A percentile compares a stretch with the other conserved stretches of the same genome.
Evolutionary conservation across 2,329 filamentous ascomycete genomes (phyloP).

Genomic region (Colletotrichum musae): DNA sequence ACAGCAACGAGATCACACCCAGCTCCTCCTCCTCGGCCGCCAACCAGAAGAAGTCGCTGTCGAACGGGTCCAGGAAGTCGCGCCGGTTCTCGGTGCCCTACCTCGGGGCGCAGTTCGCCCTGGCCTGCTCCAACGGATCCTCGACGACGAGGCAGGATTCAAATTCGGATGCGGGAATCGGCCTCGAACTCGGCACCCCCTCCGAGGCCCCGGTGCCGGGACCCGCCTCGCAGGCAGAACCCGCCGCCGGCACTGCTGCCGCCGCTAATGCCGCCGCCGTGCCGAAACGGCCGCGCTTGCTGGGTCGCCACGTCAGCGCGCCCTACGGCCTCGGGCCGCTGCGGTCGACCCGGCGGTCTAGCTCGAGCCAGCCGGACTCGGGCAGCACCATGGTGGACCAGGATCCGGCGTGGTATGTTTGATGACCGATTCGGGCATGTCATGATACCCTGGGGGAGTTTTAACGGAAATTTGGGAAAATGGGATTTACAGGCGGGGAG

Average conservation of each 20-base stretch:
- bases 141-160: neutral
- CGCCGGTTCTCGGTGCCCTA: conserved; percentile 5
- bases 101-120: neutral
- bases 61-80: neutral
- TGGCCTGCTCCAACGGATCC: neutral
- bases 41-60: neutral
- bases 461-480: neutral
- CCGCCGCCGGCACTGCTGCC: too few species aligned
- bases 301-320: conserved; percentile 9
- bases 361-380: neutral
- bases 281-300: conserved; percentile 3
- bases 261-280: too few species aligned
- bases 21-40: neutral
- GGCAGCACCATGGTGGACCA: conserved; percentile 12
- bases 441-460: conserved; percentile 31
- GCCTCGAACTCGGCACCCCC: neutral
- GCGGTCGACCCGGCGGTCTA: neutral
- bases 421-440: conserved; percentile 7
- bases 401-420: conserved; percentile 26
- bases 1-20: conserved; percentile 6
- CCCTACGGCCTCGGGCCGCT: neutral
- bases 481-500: too few species aligned
- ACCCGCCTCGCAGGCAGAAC: neutral
- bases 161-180: too few species aligned
- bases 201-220: neutral